Evolutionary conservation across 2,329 filamentous ascomycete genomes (phyloP), one percentile per base, ranked within the genome.

Genomic region (Fusarium poae): DNA sequence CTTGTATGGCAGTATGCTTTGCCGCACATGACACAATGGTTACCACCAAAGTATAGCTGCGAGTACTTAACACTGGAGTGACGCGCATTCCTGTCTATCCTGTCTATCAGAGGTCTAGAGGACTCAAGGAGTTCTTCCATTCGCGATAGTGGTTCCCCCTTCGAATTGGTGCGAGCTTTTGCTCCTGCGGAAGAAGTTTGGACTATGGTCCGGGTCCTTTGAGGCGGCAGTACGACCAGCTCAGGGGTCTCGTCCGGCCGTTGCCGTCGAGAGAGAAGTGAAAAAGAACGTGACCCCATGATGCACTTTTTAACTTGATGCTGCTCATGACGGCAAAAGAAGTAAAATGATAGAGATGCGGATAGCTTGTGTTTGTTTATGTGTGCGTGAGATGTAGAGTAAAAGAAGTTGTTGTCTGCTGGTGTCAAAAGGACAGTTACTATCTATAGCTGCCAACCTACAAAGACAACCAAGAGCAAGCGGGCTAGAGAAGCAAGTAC

Each of bases 21-120:
- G 13, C 37, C 27, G 15, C 57, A 67, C 8, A 60, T 61, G 37
- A 30, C 20, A 57, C 42, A 65, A 39, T n/a, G 13, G 12, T 15
- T n/a, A 18, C 18, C 25, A 44, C 40, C 8, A 13, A 23, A 18
- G 13, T 18, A 25, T 34, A 18, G n/a, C 16, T 34, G 4, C 11
- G 29, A 32, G 13, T 45, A 9, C 13, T 29, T n/a, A 12, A 37
- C 11, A 59, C 45, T 18, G 8, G 12, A 13, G 13, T 48, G 42
- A 29, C 18, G 25, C 25, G 11, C 5, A 29, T 29, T 29, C 15
- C 23, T 43, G 16, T 43, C 10, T 11, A 11, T 6, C 18, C 18
- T 16, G 30, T 34, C 30, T 34, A 34, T 34, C 15, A 27, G 23
- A 27, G 23, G 10, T 43, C 10, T 8, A 11, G 20, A 21, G 21